Evolutionary conservation across 73 alveolate species (phyloP), one percentile per base, ranked within the genome.

Genomic region (Paramecium sonneborni): DNA sequence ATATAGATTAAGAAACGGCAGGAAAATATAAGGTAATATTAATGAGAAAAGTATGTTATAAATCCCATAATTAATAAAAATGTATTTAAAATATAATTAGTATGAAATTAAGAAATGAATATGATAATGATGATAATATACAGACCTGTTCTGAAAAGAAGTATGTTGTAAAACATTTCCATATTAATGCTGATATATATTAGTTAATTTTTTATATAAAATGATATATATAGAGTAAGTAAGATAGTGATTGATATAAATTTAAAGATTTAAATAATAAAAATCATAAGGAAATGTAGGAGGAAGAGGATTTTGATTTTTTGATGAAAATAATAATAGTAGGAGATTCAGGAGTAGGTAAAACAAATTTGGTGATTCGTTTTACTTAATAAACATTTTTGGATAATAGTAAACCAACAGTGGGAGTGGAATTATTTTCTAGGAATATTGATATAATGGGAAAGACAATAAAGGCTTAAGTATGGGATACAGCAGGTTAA

Each of bases 401-500:
- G 5, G 70, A 41, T 41, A 76, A 79, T 14, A n/a, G 26, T 46
- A 79, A 79, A 26, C 92, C 92, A 26, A 85, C 93, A 5, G 67
- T 85, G 32, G 93, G 93, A 34, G 93, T 85, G 11, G 93, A 85
- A 57, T 85, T 85, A 34, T 48, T 43, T 14, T 21, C 85, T 2
- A 55, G 67, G 30, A 48, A 24, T 3, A 20, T 85, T 23, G 44
- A 85, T 18, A 68, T 85, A n/a, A 18, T 12, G 14, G 86, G 35
- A 20, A 85, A 85, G 32, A 57, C 35, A 5, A 68, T 96, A 35
- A 94, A 92, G 62, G 96, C 96, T 11, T 95, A 96, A 84, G 94
- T 97, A 5, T 97, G 99, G 99, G 99, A 97, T 93, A 97, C 99
- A 32, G 99, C 99, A 5, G 99, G 99, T 7, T 92, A 96, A 92